Base-by-base conservation (phyloP, 805 yeast species). In the Yamadazyma olivae region DNA sequence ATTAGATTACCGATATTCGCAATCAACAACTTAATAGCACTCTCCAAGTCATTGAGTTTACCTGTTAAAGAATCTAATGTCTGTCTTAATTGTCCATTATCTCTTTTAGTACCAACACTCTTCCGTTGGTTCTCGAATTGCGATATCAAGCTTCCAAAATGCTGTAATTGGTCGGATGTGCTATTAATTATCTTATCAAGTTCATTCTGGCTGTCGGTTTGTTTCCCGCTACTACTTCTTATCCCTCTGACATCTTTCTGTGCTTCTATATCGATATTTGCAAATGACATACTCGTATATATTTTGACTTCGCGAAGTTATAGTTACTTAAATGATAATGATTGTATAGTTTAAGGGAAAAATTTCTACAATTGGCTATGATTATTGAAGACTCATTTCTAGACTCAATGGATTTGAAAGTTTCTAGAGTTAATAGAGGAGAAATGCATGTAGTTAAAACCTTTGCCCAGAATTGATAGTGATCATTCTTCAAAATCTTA, bases 71-170 rank as follows among this genome's bases (percentile, higher is more conserved):
- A 46, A 38, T 69, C 75, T 17, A 65, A 45, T 12, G 51, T 51
- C 12, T 43, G 47, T 31, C 79, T 50, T n/a, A 71, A 41, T 19
- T 51, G 47, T 2, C 17, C 19, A 15, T 60, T 58, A 45, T 80
- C 85, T 44, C 79, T 45, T 35, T 64, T 64, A 1, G 81, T 62
- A 0, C 86, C 86, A 12, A 80, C 45, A 35, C 68, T 76, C 28
- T 59, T 60, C 17, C 74, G 64, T 30, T 74, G 66, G 19, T 64
- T 62, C 40, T 76, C 79, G 30, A 79, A 62, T 32, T 64, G 69
- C 7, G 72, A 59, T n/a, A 75, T 67, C n/a, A 70, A 61, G 39
- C 59, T 61, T 4, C 77, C 76, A 48, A 75, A 75, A 31, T 62
- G 58, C 17, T 75, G 66, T 20, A 71, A 51, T 41, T 67, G 71